Base-by-base conservation (phyloP, 1,139 yeast species). In the Taiozyma onychis region DNA sequence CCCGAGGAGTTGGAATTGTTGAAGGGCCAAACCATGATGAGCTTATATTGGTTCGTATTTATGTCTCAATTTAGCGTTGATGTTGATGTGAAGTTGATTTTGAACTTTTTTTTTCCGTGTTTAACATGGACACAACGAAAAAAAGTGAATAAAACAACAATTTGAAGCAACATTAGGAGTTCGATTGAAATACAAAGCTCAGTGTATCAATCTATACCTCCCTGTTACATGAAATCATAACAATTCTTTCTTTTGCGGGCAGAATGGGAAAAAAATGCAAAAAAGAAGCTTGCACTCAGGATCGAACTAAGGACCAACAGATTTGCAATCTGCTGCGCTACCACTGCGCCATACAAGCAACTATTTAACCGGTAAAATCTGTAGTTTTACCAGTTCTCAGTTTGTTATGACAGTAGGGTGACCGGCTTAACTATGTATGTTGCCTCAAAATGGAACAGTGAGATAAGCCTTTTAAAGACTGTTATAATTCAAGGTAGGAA, bases 301-400 rank as follows among this genome's bases (percentile, higher is more conserved):
- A 66, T 83, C 80, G 89, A 83, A 83, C 89, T 81, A 77, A 79
- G 85, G 88, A 83, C 88, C 88, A 82, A 81, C 85, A 83, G 88
- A 83, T 83, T 83, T 83, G 89, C 88, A 83, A 83, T 83, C 88
- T 83, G 85, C 87, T 83, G 88, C 89, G 88, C 88, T 83, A 83
- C 88, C 88, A 80, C 88, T 83, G 88, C 87, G 88, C 88, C 88
- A 83, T 74, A 77, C 83, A 78, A 78, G 85, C 86, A 39, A 22
- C 41, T 27, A 8, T 27, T 18, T 2, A 18, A 18, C 18, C 18
- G 18, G 18, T 18, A 18, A 18, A 18, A 18, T 18, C 18, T 18
- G 18, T 18, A 18, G 18, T 18, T 18, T 18, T 18, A 18, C 18
- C 18, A 18, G 18, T 2, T 18, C 18, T 18, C 18, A 18, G 18